These are phyloP conservation scores for Cladosporium sp. DNA, from an alignment of 2,329 filamentous ascomycete species.

Conservation along the genomic window DNA sequence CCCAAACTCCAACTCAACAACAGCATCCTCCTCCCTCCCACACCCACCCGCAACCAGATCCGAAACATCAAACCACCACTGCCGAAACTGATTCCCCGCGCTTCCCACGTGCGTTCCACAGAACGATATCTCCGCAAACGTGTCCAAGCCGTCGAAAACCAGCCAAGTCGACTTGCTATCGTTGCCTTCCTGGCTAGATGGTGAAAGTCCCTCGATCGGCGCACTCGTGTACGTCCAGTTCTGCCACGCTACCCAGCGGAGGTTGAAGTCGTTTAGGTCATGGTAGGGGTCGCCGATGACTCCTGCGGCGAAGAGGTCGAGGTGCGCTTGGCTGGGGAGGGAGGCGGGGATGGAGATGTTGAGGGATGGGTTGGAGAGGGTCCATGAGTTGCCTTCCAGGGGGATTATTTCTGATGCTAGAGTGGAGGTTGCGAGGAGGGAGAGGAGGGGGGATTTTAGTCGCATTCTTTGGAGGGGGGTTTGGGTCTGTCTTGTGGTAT, in stretches of 20 bases:
- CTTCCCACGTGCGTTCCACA: slow-evolving; percentile 51
- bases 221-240: slow-evolving; percentile 60
- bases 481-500: no score
- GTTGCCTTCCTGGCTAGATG: not conserved
- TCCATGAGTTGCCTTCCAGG: slow-evolving; percentile 18
- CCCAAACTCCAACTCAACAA: slow-evolving; percentile 49
- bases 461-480: no score
- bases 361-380: slow-evolving; percentile 35
- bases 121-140: slow-evolving; percentile 53
- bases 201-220: slow-evolving; percentile 37
- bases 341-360: slow-evolving; percentile 51
- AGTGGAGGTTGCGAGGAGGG: no score
- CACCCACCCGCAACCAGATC: not conserved
- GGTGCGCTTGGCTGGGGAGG: slow-evolving; percentile 55
- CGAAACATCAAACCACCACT: slow-evolving; percentile 55
- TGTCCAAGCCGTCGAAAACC: slow-evolving; percentile 59
- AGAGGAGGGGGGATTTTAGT: no score
- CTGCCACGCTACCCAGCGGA: slow-evolving; percentile 53
- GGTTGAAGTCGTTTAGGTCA: slow-evolving; percentile 55
- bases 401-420: no score
- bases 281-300: slow-evolving; percentile 52
- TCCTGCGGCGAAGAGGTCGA: slow-evolving; percentile 51
- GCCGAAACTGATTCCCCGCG: slow-evolving; percentile 59
- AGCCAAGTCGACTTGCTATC: slow-evolving; percentile 43
- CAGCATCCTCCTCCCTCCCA: not conserved